Evolutionary conservation across 2,329 filamentous ascomycete species (phyloP), one percentile per base, ranked within the genome.

Genomic region (Colletotrichum sp.): DNA sequence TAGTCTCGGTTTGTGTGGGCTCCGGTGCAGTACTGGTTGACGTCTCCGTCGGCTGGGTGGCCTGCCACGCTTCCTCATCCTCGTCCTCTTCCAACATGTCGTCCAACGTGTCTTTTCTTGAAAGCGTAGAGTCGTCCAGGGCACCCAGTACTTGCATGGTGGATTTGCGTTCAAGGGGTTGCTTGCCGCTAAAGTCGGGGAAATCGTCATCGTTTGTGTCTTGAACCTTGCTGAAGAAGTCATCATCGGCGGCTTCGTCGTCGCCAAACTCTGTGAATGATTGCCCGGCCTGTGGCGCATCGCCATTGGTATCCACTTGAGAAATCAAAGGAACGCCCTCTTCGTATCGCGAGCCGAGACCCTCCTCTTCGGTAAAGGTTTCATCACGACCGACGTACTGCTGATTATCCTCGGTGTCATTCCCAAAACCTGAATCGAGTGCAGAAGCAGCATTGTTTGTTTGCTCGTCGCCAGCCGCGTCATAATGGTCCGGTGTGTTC

Each of bases 301-400:
- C 67, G 12, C 79, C 78, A 16, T 81, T 81, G 5, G 77, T 74
- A 55, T 84, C 78, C 4, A 81, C 71, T 64, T 85, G 82, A 24
- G 87, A 86, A 79, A 91, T 91, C 74, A 95, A 83, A 2, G 93
- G 93, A 6, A 95, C 74, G 0, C 93, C 93, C 83, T 95, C 94
- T 73, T 94, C 93, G 77, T 89, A 95, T 59, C 93, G 90, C 28
- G 90, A 89, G 30, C 93, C 90, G 2, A 86, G 84, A 26, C 85
- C 85, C 48, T 88, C 85, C 43, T 86, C 85, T 14, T 86, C 83
- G 2, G 81, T 76, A 56, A 83, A 85, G 26, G 83, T 81, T 1
- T 88, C 76, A 24, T 89, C 85, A 16, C 88, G 86, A 10, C 88
- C 88, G 61, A 88, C 81, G 10, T 83, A 85, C 58, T 85, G 83